Base-by-base conservation (phyloP, 78 protist species). In the slime mould (Dictyostelium discoideum) region DNA sequence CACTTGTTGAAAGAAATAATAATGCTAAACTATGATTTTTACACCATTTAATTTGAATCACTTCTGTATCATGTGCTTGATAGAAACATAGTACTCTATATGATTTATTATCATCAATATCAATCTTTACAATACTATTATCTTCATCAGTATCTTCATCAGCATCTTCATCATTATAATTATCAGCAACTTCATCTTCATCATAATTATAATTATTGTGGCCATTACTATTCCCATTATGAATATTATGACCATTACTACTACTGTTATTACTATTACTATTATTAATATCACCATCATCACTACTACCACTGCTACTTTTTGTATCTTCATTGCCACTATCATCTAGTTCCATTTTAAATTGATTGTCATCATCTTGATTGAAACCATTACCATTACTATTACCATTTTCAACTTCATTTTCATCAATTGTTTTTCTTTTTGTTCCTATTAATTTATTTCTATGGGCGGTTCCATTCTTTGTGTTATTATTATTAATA, bases 1-100 rank as follows among this genome's bases (percentile, higher is more conserved):
- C 88, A 72, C 85, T 72, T 5, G 85, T 90, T n/a, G 88, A 72
- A 7, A 90, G 42, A 72, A 90, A 82, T 40, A 90, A 37, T 40
- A 82, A n/a, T 44, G 46, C 39, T 37, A 84, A 50, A 37, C 95
- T 67, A 42, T 26, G 39, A 8, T 42, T 63, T 46, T 82, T 90
- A 26, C 87, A 82, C 95, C 95, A 90, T 37, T 29, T 57, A 22
- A 90, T 90, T 72, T 90, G 89, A 22, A 90, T 90, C 0, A 90
- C 95, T 14, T 65, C 85, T 37, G 88, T 46, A 18, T 90, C 95
- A 50, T 90, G 95, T 14, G 88, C 95, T 82, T 90, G 95, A 54
- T 67, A 90, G 24, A 50, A 82, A 26, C 60, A 90, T 72, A 90
- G 3, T 22, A 90, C 65, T 24, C 84, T 74, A 85, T 85, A 85